phyloP scores from a whole-genome alignment of 2,329 filamentous ascomycete genomes.

The Talaromyces marneffei region DNA sequence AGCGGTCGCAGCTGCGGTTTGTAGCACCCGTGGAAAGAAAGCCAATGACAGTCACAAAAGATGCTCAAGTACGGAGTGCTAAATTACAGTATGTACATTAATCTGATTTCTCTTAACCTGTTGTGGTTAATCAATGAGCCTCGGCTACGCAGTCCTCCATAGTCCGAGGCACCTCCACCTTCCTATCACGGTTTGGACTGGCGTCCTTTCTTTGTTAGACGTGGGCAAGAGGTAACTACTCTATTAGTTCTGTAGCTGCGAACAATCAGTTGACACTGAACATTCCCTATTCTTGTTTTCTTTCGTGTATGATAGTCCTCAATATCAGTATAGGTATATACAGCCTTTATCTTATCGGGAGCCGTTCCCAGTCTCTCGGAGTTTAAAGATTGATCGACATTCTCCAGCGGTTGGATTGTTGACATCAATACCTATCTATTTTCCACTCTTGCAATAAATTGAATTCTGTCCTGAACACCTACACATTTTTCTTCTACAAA shows the following conservation, averaged over 20 bases:
- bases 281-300: neutral
- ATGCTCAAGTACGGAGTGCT: neutral
- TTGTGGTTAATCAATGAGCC: neutral
- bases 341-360: neutral
- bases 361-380: neutral
- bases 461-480: too few relatives aligned
- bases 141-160: neutral
- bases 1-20: neutral
- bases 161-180: too few relatives aligned
- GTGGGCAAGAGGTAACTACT: neutral
- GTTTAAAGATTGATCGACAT: neutral
- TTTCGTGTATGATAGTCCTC: neutral
- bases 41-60: neutral
- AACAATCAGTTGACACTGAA: too few relatives aligned
- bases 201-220: neutral
- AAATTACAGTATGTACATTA: too few relatives aligned
- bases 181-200: neutral
- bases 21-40: neutral
- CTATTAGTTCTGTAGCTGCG: too few relatives aligned
- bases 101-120: neutral
- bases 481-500: too few relatives aligned
- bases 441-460: neutral
- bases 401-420: neutral
- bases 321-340: neutral
- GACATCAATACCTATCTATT: neutral